Percentiles rank a stretch among this genome's conserved stretches.
phyloP scores from a whole-genome alignment of 805 yeast species.

The Candida dajiaensis region DNA sequence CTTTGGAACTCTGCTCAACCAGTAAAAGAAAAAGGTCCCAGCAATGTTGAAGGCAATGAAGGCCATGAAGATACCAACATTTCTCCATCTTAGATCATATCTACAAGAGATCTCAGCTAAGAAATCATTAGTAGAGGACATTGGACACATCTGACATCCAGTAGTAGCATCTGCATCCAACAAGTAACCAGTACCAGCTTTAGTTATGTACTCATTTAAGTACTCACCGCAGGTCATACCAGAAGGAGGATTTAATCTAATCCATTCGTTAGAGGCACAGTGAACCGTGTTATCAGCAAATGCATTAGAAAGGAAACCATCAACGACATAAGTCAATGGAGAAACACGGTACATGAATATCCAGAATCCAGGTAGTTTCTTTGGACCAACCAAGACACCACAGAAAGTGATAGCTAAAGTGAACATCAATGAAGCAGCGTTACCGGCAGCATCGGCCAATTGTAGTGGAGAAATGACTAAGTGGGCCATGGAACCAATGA shows the following conservation, averaged over 20 bases:
- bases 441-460: too few relatives aligned
- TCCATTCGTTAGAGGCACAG: slow-evolving; percentile 44
- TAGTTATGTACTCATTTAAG: slow-evolving; percentile 31
- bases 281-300: slow-evolving; percentile 41
- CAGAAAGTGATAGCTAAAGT: too few relatives aligned
- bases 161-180: slow-evolving; percentile 30
- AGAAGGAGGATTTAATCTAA: slow-evolving; percentile 42
- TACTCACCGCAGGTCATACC: slow-evolving; percentile 54
- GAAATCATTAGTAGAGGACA: slow-evolving; percentile 49
- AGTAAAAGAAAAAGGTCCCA: slow-evolving; percentile 43
- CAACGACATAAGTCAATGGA: too few relatives aligned
- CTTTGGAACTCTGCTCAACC: slow-evolving; percentile 68
- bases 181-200: slow-evolving; percentile 22
- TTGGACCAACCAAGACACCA: too few relatives aligned
- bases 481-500: too few relatives aligned
- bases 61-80: slow-evolving; percentile 48
- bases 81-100: slow-evolving; percentile 57
- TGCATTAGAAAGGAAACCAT: slow-evolving; percentile 46
- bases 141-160: slow-evolving; percentile 55
- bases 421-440: too few relatives aligned
- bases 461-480: too few relatives aligned
- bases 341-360: too few relatives aligned
- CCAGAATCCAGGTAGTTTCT: too few relatives aligned
- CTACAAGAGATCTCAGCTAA: slow-evolving; percentile 37
- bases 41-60: slow-evolving; percentile 34